phyloP scores from a whole-genome alignment of 257 asterid species.

The Verbascum thapsus region DNA sequence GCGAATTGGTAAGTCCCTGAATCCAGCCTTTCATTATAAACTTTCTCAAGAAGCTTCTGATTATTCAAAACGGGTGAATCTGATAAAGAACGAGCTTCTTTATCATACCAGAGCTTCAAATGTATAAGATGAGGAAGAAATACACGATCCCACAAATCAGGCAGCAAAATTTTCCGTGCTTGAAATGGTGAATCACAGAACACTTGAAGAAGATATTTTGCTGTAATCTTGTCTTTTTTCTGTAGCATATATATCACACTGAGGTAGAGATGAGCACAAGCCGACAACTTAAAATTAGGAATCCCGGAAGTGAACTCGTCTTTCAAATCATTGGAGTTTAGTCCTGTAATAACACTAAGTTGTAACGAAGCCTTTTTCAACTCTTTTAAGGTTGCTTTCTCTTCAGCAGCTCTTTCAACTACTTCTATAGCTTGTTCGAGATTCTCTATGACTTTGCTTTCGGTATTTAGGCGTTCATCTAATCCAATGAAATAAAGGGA shows the following conservation, averaged over 20 bases:
- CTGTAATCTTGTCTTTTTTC: slow-evolving; percentile 60
- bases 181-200: slow-evolving; percentile 67
- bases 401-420: slow-evolving; percentile 68
- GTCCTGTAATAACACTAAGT: slow-evolving; percentile 88
- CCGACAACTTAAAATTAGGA: slow-evolving; percentile 66
- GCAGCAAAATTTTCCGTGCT: slow-evolving; percentile 57
- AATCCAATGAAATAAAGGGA: slow-evolving; percentile 49
- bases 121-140: slow-evolving; percentile 64
- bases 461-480: slow-evolving; percentile 40
- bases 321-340: slow-evolving; percentile 55
- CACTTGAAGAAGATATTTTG: slow-evolving; percentile 78
- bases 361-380: slow-evolving; percentile 71
- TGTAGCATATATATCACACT: slow-evolving; percentile 66
- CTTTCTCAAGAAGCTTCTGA: slow-evolving; percentile 47
- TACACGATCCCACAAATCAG: slow-evolving; percentile 68
- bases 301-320: slow-evolving; percentile 68
- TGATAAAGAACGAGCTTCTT: slow-evolving; percentile 39
- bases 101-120: slow-evolving; percentile 61
- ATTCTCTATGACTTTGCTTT: slow-evolving; percentile 59
- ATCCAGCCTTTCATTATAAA: slow-evolving; percentile 60
- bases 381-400: slow-evolving; percentile 48
- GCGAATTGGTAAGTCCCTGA: slow-evolving; percentile 61
- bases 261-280: slow-evolving; percentile 91
- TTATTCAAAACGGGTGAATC: slow-evolving; percentile 37
- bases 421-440: slow-evolving; percentile 76